A percentile compares a stretch with the other conserved stretches of the same genome.
Conservation (phyloP, 129 eudicot species). For the Flaveria robusta region DNA sequence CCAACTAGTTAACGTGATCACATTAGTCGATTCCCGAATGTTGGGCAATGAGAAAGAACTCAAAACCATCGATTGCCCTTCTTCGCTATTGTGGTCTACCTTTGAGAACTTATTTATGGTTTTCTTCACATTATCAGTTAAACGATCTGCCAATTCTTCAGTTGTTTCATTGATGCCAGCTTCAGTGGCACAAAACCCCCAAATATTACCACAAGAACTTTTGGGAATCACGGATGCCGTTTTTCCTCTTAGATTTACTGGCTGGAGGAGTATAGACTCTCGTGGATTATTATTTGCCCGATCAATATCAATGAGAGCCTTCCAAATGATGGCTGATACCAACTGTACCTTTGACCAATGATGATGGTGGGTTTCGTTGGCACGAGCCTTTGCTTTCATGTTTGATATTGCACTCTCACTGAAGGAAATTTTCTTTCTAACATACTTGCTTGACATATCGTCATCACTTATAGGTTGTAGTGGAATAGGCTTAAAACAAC, state of each 20-base stretch:
- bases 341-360: neutral
- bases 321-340: neutral
- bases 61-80: neutral
- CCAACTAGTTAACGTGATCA: constrained; percentile 5
- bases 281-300: neutral
- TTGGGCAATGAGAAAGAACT: neutral
- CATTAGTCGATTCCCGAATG: neutral
- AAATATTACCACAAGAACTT: neutral
- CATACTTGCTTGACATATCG: neutral
- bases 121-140: neutral
- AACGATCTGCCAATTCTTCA: neutral
- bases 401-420: neutral
- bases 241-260: neutral
- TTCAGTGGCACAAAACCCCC: neutral
- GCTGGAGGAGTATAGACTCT: neutral
- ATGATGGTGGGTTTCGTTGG: neutral
- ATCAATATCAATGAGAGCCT: neutral
- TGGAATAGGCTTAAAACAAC: neutral
- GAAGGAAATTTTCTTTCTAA: neutral
- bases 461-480: neutral
- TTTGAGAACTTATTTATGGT: neutral
- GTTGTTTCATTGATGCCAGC: neutral
- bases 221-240: neutral
- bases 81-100: neutral
- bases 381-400: neutral